phyloP scores from a whole-genome alignment of 192 early-diverging fungal species.

The Umbelopsis isabellina region DNA sequence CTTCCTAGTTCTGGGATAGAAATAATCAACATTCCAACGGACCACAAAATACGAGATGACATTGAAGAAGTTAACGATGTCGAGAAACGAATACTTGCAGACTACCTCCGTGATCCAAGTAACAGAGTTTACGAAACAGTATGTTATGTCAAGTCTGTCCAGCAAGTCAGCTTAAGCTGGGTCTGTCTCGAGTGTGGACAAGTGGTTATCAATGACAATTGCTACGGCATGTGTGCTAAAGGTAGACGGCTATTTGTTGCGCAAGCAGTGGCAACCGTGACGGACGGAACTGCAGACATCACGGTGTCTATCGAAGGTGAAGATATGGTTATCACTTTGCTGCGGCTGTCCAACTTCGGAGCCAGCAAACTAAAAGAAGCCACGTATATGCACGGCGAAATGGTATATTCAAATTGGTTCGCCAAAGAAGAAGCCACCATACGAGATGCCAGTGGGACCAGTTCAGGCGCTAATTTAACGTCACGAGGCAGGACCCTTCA shows the following conservation, averaged over 20 bases:
- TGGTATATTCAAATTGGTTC: constrained; percentile 1
- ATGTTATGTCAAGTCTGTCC: background rate
- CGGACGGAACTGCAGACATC: constrained; percentile 11
- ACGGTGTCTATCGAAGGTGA: constrained; percentile 17
- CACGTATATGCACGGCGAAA: background rate
- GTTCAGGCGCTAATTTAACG: background rate
- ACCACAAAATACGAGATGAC: background rate
- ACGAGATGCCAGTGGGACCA: background rate
- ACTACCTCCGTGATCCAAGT: background rate
- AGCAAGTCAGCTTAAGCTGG: constrained; percentile 12
- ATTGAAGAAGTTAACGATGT: background rate
- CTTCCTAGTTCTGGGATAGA: background rate
- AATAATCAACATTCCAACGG: background rate
- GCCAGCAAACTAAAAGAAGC: background rate
- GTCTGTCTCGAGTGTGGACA: constrained; percentile 11
- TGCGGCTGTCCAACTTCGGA: background rate
- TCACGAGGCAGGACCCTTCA: constrained; percentile 6
- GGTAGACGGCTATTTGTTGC: background rate
- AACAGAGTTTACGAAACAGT: constrained; percentile 4
- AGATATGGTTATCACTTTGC: constrained; percentile 15
- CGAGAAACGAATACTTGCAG: background rate
- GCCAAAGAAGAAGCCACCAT: background rate
- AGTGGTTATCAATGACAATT: background rate
- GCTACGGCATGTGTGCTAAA: constrained; percentile 5
- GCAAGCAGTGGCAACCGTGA: constrained; percentile 1